Conservation (phyloP, 306 rosid genomes). For the Cucurbita ficifolia region DNA sequence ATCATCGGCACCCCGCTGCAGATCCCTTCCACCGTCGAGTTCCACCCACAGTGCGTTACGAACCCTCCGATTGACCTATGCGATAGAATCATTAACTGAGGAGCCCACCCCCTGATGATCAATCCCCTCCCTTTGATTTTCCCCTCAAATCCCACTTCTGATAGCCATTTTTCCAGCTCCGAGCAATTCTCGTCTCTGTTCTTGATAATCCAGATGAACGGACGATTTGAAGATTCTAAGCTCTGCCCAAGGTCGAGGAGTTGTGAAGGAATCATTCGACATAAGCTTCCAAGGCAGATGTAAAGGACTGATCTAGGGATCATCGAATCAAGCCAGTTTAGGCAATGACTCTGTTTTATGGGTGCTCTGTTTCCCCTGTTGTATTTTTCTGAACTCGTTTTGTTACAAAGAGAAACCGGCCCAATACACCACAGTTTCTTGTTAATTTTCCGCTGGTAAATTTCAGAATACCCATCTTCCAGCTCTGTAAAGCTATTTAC, state of each 20-base stretch:
- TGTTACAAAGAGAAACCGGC: constrained; percentile 49
- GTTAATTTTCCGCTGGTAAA: constrained; percentile 22
- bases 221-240: constrained; percentile 43
- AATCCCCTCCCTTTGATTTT: constrained; percentile 52
- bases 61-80: constrained; percentile 47
- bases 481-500: constrained; percentile 56
- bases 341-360: constrained; percentile 28
- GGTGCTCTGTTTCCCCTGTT: constrained; percentile 61
- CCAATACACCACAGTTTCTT: constrained; percentile 76
- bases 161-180: constrained; percentile 50
- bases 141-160: constrained; percentile 35
- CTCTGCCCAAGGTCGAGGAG: constrained; percentile 50
- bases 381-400: constrained; percentile 33
- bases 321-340: constrained; percentile 52
- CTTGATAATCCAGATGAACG: constrained; percentile 63
- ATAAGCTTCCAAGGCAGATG: constrained; percentile 65
- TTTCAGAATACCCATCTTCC: constrained; percentile 29
- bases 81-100: constrained; percentile 47
- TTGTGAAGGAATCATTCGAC: constrained; percentile 48
- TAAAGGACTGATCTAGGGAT: constrained; percentile 50
- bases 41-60: constrained; percentile 75
- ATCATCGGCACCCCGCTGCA: constrained; percentile 52
- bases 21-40: constrained; percentile 47
- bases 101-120: constrained; percentile 66
- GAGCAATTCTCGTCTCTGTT: constrained; percentile 17